Conservation (phyloP, 2,329 filamentous ascomycete species). For the Leptoxyphium fumago region DNA sequence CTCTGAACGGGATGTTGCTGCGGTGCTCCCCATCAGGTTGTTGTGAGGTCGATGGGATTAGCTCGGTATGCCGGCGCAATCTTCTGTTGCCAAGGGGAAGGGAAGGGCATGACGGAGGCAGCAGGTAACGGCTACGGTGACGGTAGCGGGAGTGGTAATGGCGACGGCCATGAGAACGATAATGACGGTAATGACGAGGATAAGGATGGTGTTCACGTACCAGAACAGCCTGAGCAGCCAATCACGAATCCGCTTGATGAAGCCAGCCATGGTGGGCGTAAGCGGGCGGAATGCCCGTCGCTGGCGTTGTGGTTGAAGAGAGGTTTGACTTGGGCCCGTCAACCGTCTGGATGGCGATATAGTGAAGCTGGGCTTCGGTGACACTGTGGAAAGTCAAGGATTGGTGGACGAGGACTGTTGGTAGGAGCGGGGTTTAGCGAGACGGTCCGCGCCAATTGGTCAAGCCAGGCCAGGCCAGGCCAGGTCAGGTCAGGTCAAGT, state of each 20-base stretch:
- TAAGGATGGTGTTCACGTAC: constrained; percentile 35
- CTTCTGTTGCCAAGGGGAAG: neutral
- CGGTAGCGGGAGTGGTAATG: no score
- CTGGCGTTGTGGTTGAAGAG: neutral
- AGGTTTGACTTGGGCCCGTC: neutral
- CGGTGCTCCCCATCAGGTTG: no score
- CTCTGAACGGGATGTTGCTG: no score
- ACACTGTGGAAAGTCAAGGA: neutral
- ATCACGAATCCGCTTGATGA: constrained; percentile 94
- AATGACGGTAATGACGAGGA: no score
- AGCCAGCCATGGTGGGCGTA: constrained; percentile 57
- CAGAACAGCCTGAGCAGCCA: constrained; percentile 97
- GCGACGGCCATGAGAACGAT: no score
- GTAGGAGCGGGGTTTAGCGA: neutral
- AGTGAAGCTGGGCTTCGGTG: neutral
- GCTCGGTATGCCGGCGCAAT: neutral
- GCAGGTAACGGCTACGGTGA: no score
- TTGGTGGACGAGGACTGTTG: neutral
- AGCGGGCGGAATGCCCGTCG: constrained; percentile 5
- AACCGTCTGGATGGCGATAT: no score
- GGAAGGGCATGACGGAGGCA: neutral
- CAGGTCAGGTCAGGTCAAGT: neutral
- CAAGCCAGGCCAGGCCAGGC: no score
- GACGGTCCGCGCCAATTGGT: neutral
- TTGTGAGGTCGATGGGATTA: neutral